A percentile compares a stretch with the other conserved stretches of the same genome.
These are phyloP conservation scores for Gaillardinia entomophila DNA, from an alignment of 805 yeast genomes.

Conservation along the genomic window DNA sequence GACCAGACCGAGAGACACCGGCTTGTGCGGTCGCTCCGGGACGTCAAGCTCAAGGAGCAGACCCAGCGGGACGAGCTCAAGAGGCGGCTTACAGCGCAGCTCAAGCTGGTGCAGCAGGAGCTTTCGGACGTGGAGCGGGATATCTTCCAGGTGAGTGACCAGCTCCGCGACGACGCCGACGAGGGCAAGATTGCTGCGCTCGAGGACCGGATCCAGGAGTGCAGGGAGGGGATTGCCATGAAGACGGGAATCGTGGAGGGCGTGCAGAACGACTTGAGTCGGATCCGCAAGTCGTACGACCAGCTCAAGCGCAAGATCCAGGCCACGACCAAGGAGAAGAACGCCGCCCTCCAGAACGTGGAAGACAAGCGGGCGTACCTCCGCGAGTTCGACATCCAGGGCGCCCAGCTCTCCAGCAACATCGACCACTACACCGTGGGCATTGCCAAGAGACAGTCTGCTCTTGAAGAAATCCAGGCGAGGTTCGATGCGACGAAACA, in stretches of 20 bases:
- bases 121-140: slow-evolving; percentile 12
- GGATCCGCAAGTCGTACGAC: slow-evolving; percentile 3
- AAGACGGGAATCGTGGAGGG: slow-evolving; percentile 24
- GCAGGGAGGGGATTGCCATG: slow-evolving; percentile 20
- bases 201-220: slow-evolving; percentile 24
- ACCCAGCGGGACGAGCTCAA: slow-evolving; percentile 7
- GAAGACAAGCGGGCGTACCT: slow-evolving; percentile 9
- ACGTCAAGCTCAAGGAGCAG: slow-evolving; percentile 8
- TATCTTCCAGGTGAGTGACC: slow-evolving; percentile 27
- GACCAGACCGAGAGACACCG: slow-evolving; percentile 9
- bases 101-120: slow-evolving; percentile 1
- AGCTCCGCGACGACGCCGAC: slow-evolving; percentile 41
- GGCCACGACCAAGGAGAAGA: slow-evolving; percentile 5
- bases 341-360: slow-evolving; percentile 4
- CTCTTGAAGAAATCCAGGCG: slow-evolving; percentile 8
- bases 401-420: slow-evolving; percentile 3
- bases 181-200: slow-evolving; percentile 35
- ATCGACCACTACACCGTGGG: slow-evolving; percentile 1
- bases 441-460: slow-evolving; percentile 2
- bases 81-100: slow-evolving; percentile 4
- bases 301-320: slow-evolving; percentile 6
- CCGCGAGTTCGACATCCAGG: slow-evolving; percentile 13
- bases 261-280: slow-evolving; percentile 15
- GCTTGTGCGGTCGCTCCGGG: slow-evolving; percentile 10
- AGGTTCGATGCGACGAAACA: slow-evolving; percentile 8